phyloP scores from a whole-genome alignment of 441 rosid species.

The Bocquillonia castaneifolia region DNA sequence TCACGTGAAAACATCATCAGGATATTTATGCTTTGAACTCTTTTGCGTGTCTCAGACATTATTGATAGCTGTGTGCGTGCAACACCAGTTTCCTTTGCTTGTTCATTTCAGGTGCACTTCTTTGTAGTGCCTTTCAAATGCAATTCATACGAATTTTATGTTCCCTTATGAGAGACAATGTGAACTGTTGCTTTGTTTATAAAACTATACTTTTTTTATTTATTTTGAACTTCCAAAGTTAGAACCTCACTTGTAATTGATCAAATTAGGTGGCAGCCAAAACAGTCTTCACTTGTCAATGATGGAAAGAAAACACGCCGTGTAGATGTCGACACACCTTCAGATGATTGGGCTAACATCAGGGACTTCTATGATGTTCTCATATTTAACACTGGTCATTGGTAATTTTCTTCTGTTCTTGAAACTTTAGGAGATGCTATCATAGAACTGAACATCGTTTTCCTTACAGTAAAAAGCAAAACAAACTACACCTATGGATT shows the following conservation, averaged over 20 bases:
- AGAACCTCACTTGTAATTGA: slow-evolving; percentile 48
- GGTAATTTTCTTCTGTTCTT: slow-evolving; percentile 40
- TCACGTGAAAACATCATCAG: background rate
- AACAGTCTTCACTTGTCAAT: slow-evolving; percentile 30
- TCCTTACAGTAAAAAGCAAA: background rate
- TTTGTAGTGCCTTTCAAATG: background rate
- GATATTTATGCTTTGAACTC: background rate
- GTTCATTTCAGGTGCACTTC: background rate
- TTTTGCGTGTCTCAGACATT: background rate
- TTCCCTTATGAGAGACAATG: too few relatives aligned
- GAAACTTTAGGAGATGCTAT: background rate
- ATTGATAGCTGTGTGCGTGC: background rate
- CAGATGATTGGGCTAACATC: slow-evolving; percentile 70
- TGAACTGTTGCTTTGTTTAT: background rate
- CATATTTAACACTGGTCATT: slow-evolving; percentile 86
- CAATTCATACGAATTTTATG: background rate
- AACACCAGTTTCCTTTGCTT: background rate
- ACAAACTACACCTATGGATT: background rate
- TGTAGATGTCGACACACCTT: slow-evolving; percentile 87
- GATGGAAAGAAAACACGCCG: slow-evolving; percentile 57
- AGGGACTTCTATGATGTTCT: slow-evolving; percentile 72
- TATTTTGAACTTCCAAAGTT: slow-evolving; percentile 21
- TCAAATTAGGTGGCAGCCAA: slow-evolving; percentile 75
- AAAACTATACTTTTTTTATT: background rate
- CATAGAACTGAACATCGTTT: background rate